Base-by-base conservation (phyloP, 2,329 filamentous ascomycete genomes). In the Arthrobotrys sinensis region DNA sequence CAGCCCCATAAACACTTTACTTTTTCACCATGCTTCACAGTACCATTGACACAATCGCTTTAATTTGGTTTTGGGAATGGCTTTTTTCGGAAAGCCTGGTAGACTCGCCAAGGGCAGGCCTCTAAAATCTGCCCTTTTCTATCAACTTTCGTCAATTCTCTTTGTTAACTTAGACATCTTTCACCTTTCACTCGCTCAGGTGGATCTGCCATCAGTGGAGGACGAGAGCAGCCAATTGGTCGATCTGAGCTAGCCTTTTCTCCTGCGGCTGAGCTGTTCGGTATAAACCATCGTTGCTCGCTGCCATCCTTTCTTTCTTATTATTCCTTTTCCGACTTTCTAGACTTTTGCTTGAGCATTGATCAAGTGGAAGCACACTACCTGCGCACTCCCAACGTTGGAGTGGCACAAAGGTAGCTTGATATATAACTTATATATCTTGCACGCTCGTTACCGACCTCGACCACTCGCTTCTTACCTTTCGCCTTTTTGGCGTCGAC, bases 71-170 rank as follows among this genome's bases (percentile, higher is more conserved):
- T 66, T 65, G 43, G 68, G 68, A 19, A 53, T 64, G 40, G 24
- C 69, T 65, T 36, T 71, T 67, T 68, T 73, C 38, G 43, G 63
- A 57, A 65, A 52, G 40, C 45, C 34, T 62, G 34, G 67, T 63
- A 16, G 45, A 43, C 21, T 48, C 12, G 60, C 16, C 60, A 73
- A 66, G 69, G 40, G 16, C 11, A 36, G 24, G 21, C 40, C 16
- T 48, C 38, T 66, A 48, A 45, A 50, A 50, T 60, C 50, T n/a
- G 36, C 36, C 52, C 60, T 72, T 57, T 65, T 65, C 55, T 45
- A 57, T 53, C 40, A 40, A n/a, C 50, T 19, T 60, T 52, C 43
- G 50, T 67, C 16, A 40, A 32, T 24, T 46, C 64, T 48, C 21
- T 64, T 62, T 38, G 63, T 68, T 75, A n/a, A n/a, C n/a, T n/a